phyloP scores from a whole-genome alignment of 2,329 filamentous ascomycete species.

The Saccharata proteae region DNA sequence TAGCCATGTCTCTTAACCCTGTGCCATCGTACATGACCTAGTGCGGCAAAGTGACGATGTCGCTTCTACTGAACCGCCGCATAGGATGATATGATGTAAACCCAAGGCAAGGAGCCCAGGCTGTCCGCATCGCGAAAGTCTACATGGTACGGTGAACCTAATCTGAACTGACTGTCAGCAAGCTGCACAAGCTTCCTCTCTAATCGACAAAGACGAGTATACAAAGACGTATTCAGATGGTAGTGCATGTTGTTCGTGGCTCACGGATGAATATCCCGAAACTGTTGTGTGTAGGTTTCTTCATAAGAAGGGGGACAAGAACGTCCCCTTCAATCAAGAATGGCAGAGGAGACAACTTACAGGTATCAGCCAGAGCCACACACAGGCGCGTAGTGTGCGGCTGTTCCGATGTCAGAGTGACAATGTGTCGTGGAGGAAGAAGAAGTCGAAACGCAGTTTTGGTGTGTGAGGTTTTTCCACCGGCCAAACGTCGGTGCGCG shows the following conservation, averaged over 20 bases:
- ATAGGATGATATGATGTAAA: too few relatives aligned
- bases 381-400: slow-evolving; percentile 1
- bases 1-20: too few relatives aligned
- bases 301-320: slow-evolving; percentile 32
- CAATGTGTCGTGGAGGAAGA: slow-evolving; percentile 1
- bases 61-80: not conserved
- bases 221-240: slow-evolving; percentile 35
- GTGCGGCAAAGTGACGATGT: too few relatives aligned
- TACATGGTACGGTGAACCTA: too few relatives aligned
- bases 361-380: not conserved
- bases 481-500: not conserved
- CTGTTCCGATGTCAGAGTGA: not conserved
- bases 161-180: too few relatives aligned
- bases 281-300: slow-evolving; percentile 40
- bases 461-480: slow-evolving; percentile 2
- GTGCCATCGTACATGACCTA: too few relatives aligned
- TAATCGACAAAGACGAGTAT: too few relatives aligned
- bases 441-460: not conserved
- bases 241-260: slow-evolving; percentile 50
- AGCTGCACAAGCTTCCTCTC: too few relatives aligned
- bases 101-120: too few relatives aligned
- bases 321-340: slow-evolving; percentile 1
- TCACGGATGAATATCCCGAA: slow-evolving; percentile 43
- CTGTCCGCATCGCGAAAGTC: too few relatives aligned
- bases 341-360: slow-evolving; percentile 2